A percentile compares a stretch with the other conserved stretches of the same genome.
These are phyloP conservation scores for Ophiosphaerella herpotricha DNA, from an alignment of 2,329 filamentous ascomycete genomes.

Conservation along the genomic window DNA sequence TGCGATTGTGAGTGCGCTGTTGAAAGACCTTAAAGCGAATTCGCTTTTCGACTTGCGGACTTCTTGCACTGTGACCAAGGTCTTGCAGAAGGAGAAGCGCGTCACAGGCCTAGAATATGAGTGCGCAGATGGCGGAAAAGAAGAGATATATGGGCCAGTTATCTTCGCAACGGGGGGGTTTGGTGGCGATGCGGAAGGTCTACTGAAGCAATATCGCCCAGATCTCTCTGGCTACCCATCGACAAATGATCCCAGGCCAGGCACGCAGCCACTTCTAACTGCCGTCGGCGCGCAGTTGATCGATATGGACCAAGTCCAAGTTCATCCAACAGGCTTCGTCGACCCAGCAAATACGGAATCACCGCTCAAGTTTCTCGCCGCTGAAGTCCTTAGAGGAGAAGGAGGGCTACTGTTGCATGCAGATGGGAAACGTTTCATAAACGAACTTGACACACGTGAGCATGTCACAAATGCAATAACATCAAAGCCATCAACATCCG, in stretches of 20 bases:
- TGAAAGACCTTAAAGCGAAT: constrained; percentile 57
- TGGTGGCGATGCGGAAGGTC: constrained; percentile 62
- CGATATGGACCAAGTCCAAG: constrained; percentile 61
- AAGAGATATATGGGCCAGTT: constrained; percentile 57
- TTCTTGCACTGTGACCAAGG: constrained; percentile 57
- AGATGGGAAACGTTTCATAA: constrained; percentile 61
- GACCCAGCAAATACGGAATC: constrained; percentile 55
- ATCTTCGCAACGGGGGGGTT: constrained; percentile 67
- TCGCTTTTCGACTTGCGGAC: constrained; percentile 59
- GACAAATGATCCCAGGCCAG: constrained; percentile 64
- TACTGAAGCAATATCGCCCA: constrained; percentile 61
- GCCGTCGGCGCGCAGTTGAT: constrained; percentile 48
- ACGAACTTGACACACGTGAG: constrained; percentile 66
- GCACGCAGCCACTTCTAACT: constrained; percentile 54
- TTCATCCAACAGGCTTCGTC: constrained; percentile 69
- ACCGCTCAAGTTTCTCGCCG: constrained; percentile 65
- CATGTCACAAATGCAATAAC: constrained; percentile 61
- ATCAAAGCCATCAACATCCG: constrained; percentile 25
- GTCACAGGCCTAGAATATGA: constrained; percentile 61
- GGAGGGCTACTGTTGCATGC: constrained; percentile 60
- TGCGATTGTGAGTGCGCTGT: constrained; percentile 60
- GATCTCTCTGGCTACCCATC: constrained; percentile 65
- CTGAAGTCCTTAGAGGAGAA: constrained; percentile 66
- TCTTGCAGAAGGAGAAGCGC: constrained; percentile 45
- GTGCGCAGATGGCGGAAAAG: constrained; percentile 38